Evolutionary conservation across 495 filamentous ascomycete genomes (phyloP), one percentile per base, ranked within the genome.

Genomic region (Oidiodendron maius): DNA sequence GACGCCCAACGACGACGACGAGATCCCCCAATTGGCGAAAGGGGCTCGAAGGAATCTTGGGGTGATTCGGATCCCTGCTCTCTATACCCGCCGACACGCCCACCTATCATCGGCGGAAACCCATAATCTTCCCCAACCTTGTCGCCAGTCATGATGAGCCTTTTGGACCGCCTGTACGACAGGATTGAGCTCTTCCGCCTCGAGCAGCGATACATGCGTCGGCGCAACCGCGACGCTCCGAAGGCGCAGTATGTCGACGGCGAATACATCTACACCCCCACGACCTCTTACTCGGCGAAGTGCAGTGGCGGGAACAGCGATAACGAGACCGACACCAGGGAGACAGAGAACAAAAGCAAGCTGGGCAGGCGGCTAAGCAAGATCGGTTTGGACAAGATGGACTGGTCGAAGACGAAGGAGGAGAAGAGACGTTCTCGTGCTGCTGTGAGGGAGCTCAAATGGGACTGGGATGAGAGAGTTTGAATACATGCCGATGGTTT

Each of bases 181-280:
- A 80, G 83, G 71, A 74, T 89, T 55, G 87, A 96, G 74, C 80
- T 95, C 59, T 93, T 90, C 74, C 86, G 87, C 24, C 81, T 96
- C 51, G 90, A 96, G 69, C 84, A 95, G 68, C 81, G 87, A 39
- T 96, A 96, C 71, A 91, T 87, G 26, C 83, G 82, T 58, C 83
- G 87, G 63, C 86, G 87, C 56, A 62, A 75, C 46, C 82, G 89
- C 52, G 88, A 90, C 68, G 88, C 80, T 46, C 90, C 84, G 50
- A 88, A 87, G 57, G 91, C 87, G 17, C 76, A 83, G 61, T 96
- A 96, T 64, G 83, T 95, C 56, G 86, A 95, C 64, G 89, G 89
- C 63, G 91, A 96, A 69, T 96, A 93, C 70, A 76, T 94, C 60
- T 89, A 84, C 40, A 52, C 50, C 5, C 48, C 53, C 3, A 55